Evolutionary conservation across 164 flowering plant species (phyloP).

Genomic region (Warburgia ugandensis): DNA sequence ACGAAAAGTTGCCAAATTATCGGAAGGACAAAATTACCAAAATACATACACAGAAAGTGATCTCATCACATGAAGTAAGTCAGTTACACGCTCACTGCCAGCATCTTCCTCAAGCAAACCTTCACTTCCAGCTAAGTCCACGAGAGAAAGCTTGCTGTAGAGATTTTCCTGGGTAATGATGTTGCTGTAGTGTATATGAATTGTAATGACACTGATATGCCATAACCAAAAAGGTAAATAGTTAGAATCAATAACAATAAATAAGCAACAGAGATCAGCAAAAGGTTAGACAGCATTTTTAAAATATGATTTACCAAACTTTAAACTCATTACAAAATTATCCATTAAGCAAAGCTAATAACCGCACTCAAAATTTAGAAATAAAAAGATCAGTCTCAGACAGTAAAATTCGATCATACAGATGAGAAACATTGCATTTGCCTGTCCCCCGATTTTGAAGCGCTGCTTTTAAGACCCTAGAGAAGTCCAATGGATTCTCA

Average conservation of each 20-base stretch:
- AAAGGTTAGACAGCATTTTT: no score
- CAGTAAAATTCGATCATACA: slow-evolving; percentile 46
- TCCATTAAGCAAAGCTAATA: no score
- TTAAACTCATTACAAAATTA: no score
- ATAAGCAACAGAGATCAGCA: no score
- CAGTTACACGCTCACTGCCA: slow-evolving; percentile 77
- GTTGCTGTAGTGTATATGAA: slow-evolving; percentile 74
- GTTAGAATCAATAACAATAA: background rate
- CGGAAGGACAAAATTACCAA: background rate
- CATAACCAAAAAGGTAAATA: background rate
- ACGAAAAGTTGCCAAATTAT: background rate
- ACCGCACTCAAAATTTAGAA: background rate
- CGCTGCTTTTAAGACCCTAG: slow-evolving; percentile 59
- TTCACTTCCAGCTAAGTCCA: slow-evolving; percentile 97
- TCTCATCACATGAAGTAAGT: slow-evolving; percentile 82
- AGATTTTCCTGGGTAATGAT: slow-evolving; percentile 60
- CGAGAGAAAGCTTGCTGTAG: slow-evolving; percentile 89
- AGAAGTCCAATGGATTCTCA: slow-evolving; percentile 80
- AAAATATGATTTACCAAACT: no score
- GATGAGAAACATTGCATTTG: slow-evolving; percentile 65
- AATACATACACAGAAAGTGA: slow-evolving; percentile 89
- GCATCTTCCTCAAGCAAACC: slow-evolving; percentile 55
- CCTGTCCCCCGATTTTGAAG: slow-evolving; percentile 60
- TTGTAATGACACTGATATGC: slow-evolving; percentile 55
- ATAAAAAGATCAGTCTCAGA: background rate